Conservation (phyloP, 495 filamentous ascomycete species). For the Platismatia glauca region DNA sequence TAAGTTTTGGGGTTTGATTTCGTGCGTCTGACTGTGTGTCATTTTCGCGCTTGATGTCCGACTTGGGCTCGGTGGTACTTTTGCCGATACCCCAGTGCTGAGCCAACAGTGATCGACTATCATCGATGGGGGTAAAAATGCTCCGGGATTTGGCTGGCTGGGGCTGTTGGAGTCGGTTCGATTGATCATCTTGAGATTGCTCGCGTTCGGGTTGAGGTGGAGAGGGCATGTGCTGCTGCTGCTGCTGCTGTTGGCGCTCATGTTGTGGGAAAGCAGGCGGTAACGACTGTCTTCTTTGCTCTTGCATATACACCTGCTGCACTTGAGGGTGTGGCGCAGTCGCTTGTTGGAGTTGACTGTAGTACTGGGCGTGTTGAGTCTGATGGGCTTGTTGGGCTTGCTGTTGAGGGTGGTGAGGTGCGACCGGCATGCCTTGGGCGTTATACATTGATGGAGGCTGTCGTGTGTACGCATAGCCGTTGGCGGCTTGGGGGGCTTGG, state of each 20-base stretch:
- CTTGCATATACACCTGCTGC: slow-evolving; percentile 59
- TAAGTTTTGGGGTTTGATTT: slow-evolving; percentile 26
- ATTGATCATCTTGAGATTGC: slow-evolving; percentile 35
- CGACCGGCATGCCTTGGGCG: slow-evolving; percentile 28
- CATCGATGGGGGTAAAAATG: slow-evolving; percentile 96
- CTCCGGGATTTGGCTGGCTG: slow-evolving; percentile 76
- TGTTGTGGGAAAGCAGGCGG: slow-evolving; percentile 45
- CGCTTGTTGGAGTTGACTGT: slow-evolving; percentile 32
- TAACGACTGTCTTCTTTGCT: slow-evolving; percentile 54
- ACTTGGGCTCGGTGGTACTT: slow-evolving; percentile 39
- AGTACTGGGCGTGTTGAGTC: slow-evolving; percentile 35
- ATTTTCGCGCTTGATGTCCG: slow-evolving; percentile 35
- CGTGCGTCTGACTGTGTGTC: slow-evolving; percentile 33
- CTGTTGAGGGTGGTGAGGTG: slow-evolving; percentile 33
- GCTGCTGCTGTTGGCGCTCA: slow-evolving; percentile 31
- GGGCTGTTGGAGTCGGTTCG: slow-evolving; percentile 54
- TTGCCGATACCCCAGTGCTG: slow-evolving; percentile 64
- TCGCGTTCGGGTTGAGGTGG: slow-evolving; percentile 36
- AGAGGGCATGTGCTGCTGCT: slow-evolving; percentile 27
- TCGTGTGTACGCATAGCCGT: slow-evolving; percentile 76
- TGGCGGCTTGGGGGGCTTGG: slow-evolving; percentile 30
- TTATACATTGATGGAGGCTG: slow-evolving; percentile 73
- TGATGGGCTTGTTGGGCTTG: slow-evolving; percentile 36
- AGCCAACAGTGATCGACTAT: slow-evolving; percentile 77
- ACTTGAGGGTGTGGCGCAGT: slow-evolving; percentile 44